A percentile compares a stretch with the other conserved stretches of the same genome.
Conservation (phyloP, 108 stramenopile species). For the Pseudonitzschia delicatissima region DNA sequence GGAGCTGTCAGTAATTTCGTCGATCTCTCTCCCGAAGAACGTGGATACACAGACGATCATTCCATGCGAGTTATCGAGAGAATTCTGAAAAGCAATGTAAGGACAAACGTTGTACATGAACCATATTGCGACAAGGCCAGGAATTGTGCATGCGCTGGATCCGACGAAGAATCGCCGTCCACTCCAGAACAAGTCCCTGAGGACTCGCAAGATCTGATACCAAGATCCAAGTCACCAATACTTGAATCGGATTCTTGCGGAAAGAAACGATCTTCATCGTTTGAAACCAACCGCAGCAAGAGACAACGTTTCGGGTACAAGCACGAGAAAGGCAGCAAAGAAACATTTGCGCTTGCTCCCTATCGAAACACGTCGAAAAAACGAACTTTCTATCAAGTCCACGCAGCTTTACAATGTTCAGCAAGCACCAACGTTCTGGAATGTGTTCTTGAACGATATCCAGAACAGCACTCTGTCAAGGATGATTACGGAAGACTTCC, state of each 20-base stretch:
- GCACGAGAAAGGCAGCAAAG: not conserved
- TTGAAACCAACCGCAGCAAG: not conserved
- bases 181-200: no score
- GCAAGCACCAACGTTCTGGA: slow-evolving; percentile 31
- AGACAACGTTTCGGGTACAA: not conserved
- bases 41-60: not conserved
- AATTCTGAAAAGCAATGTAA: no score
- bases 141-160: no score
- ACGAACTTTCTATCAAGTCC: slow-evolving; percentile 37
- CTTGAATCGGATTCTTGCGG: not conserved
- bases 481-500: slow-evolving; percentile 33
- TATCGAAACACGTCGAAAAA: slow-evolving; percentile 9
- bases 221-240: slow-evolving; percentile 34
- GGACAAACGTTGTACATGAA: no score
- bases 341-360: not conserved
- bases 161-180: no score
- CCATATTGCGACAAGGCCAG: no score
- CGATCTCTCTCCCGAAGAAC: not conserved
- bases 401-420: slow-evolving; percentile 43
- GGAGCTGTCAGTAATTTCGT: slow-evolving; percentile 38
- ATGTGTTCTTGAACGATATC: slow-evolving; percentile 20
- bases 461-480: slow-evolving; percentile 20
- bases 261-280: slow-evolving; percentile 23
- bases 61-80: not conserved
- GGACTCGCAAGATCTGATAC: no score